Evolutionary conservation across 768 basidiomycete species (phyloP).

Genomic region (Dacryopinax spathularia): DNA sequence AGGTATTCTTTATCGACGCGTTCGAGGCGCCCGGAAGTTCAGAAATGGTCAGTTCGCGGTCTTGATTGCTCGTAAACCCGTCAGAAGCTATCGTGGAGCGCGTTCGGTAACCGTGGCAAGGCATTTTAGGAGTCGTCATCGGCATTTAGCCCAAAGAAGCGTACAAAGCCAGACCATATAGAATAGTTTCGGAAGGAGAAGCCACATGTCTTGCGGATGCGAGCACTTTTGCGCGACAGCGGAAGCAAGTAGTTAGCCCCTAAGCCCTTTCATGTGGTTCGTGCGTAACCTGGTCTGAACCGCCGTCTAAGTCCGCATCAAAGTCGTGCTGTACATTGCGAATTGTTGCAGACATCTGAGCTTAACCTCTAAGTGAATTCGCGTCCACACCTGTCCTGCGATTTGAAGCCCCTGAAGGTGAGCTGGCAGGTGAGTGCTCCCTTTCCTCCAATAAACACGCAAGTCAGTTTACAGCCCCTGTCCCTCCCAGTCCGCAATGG

Average conservation of each 20-base stretch:
- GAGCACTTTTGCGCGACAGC: not conserved
- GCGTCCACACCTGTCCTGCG: too few relatives aligned
- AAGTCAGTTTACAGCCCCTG: too few relatives aligned
- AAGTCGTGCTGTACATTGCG: too few relatives aligned
- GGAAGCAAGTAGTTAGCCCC: not conserved
- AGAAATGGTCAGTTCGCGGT: not conserved
- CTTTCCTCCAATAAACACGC: too few relatives aligned
- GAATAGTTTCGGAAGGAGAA: constrained; percentile 2
- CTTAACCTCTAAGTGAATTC: too few relatives aligned
- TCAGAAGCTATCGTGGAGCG: not conserved
- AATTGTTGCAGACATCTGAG: too few relatives aligned
- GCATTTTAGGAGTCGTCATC: not conserved
- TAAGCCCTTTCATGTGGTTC: not conserved
- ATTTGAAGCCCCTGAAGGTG: too few relatives aligned
- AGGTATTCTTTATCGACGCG: too few relatives aligned
- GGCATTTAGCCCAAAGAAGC: constrained; percentile 4
- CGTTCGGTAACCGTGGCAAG: not conserved
- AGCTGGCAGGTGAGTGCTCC: too few relatives aligned
- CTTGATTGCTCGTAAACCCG: not conserved
- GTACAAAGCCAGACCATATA: constrained; percentile 1
- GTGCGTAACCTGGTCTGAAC: not conserved
- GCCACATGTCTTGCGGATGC: not conserved
- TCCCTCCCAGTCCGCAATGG: too few relatives aligned
- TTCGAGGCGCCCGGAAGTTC: not conserved
- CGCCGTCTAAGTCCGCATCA: too few relatives aligned